Conservation (phyloP, 2,329 filamentous ascomycete genomes). For the Dryadomyces quercivorus region DNA sequence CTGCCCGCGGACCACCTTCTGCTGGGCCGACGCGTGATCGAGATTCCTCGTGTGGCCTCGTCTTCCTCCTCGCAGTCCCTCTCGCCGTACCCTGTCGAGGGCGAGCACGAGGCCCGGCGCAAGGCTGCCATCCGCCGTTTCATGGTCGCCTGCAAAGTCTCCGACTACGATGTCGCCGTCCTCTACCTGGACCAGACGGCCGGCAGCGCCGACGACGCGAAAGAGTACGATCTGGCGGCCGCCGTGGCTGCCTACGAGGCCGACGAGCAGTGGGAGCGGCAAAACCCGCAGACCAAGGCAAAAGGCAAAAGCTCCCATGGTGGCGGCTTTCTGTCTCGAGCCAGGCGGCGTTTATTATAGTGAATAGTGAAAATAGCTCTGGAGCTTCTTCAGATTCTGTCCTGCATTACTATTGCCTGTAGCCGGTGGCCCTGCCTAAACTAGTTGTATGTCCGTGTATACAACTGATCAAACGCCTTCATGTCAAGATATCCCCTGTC, state of each 20-base stretch:
- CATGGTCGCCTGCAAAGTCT: constrained; percentile 68
- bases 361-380: too few species aligned
- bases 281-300: constrained; percentile 40
- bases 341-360: neutral
- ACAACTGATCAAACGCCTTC: too few species aligned
- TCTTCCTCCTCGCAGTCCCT: constrained; percentile 21
- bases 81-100: constrained; percentile 58
- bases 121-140: constrained; percentile 62
- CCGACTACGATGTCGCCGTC: constrained; percentile 63
- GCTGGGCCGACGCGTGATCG: constrained; percentile 52
- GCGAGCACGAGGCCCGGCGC: constrained; percentile 59
- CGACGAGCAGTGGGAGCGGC: constrained; percentile 65
- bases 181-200: constrained; percentile 50
- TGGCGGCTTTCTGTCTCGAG: neutral
- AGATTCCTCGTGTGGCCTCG: constrained; percentile 44
- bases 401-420: too few species aligned
- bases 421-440: too few species aligned
- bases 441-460: too few species aligned
- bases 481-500: neutral
- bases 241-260: constrained; percentile 54
- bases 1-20: constrained; percentile 58
- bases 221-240: constrained; percentile 46
- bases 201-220: too few species aligned
- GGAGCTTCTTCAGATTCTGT: too few species aligned
- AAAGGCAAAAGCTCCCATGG: constrained; percentile 1